phyloP scores from a whole-genome alignment of 2,329 filamentous ascomycete species.

The Pseudocercospora ulei region DNA sequence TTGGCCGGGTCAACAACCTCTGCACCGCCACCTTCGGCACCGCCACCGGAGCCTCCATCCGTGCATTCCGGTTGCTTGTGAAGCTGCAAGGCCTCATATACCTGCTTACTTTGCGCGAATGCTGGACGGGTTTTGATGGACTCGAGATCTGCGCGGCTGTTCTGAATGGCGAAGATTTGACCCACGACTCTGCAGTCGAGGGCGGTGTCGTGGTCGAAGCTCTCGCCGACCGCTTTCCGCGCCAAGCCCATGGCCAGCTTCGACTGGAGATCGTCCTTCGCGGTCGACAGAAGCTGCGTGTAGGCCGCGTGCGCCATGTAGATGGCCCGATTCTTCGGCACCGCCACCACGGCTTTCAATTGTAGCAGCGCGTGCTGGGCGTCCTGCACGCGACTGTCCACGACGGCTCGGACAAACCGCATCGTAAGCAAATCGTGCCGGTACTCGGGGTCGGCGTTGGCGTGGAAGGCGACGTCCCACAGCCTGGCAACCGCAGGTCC shows the following conservation, averaged over 20 bases:
- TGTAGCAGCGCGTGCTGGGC: slow-evolving; percentile 33
- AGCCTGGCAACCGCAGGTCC: slow-evolving; percentile 30
- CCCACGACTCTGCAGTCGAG: slow-evolving; percentile 31
- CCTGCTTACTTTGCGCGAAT: slow-evolving; percentile 30
- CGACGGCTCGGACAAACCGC: slow-evolving; percentile 29
- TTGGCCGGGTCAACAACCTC: too few species aligned
- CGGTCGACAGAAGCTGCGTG: slow-evolving; percentile 29
- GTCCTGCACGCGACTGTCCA: slow-evolving; percentile 30
- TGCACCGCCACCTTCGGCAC: too few species aligned
- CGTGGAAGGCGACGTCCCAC: slow-evolving; percentile 31
- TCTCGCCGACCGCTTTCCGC: slow-evolving; percentile 30
- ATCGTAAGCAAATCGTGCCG: slow-evolving; percentile 27
- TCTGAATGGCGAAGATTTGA: slow-evolving; percentile 31
- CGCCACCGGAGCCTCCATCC: not conserved
- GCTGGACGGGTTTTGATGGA: slow-evolving; percentile 17
- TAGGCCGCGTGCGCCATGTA: slow-evolving; percentile 34
- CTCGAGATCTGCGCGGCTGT: slow-evolving; percentile 26
- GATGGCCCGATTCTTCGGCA: slow-evolving; percentile 28
- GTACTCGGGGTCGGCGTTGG: slow-evolving; percentile 19
- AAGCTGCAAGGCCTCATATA: slow-evolving; percentile 25
- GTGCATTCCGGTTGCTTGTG: slow-evolving; percentile 3
- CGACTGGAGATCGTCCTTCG: slow-evolving; percentile 28
- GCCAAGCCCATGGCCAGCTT: slow-evolving; percentile 29
- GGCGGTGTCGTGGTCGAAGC: slow-evolving; percentile 27
- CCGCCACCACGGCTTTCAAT: slow-evolving; percentile 28